These are phyloP conservation scores for Biscogniauxia marginata DNA, from an alignment of 2,329 filamentous ascomycete genomes.

Conservation along the genomic window DNA sequence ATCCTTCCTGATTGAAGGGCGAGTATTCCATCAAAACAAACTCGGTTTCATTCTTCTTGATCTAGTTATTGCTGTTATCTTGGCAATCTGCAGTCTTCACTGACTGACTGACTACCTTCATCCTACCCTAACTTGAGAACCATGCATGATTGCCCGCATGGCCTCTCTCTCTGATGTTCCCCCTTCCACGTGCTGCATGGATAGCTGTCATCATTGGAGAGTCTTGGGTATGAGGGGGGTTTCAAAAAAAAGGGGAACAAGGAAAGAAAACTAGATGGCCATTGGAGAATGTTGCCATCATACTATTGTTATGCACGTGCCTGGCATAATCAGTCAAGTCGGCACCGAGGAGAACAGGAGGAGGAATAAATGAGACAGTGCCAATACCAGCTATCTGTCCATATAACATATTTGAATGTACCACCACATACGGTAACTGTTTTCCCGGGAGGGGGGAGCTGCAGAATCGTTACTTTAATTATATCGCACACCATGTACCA, in stretches of 20 bases:
- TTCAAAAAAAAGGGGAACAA: background rate
- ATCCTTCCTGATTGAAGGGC: too few species aligned
- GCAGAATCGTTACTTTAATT: background rate
- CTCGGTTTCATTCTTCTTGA: background rate
- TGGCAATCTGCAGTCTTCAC: background rate
- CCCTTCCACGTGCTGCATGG: too few species aligned
- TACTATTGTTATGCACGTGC: background rate
- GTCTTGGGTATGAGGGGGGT: background rate
- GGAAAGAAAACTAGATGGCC: background rate
- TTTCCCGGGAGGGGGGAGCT: too few species aligned
- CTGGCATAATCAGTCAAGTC: background rate
- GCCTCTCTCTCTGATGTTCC: too few species aligned
- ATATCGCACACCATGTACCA: too few species aligned
- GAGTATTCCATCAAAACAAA: too few species aligned
- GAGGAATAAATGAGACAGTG: background rate
- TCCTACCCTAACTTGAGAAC: background rate
- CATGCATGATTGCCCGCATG: too few species aligned
- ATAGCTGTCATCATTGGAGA: too few species aligned
- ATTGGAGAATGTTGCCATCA: background rate
- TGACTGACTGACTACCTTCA: background rate
- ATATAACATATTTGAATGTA: too few species aligned
- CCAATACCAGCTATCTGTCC: background rate
- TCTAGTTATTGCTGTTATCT: background rate
- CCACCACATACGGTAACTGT: too few species aligned
- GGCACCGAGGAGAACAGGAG: background rate